Evolutionary conservation across 1,139 yeast species (phyloP).

Genomic region (Eremothecium coryli): DNA sequence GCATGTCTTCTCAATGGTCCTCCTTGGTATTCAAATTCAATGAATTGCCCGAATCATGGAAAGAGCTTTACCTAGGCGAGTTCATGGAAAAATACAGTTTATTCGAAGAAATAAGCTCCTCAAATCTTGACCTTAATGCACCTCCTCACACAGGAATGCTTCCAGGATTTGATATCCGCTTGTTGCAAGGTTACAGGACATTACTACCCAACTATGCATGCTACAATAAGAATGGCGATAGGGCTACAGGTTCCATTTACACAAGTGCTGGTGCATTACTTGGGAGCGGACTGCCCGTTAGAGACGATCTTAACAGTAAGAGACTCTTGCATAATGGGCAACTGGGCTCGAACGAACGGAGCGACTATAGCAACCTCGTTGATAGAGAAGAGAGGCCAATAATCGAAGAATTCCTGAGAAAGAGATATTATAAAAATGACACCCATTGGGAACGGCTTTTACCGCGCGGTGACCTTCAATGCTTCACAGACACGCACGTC

Average conservation of each 20-base stretch:
- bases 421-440: neutral
- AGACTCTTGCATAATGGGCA: conserved; percentile 9
- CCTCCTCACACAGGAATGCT: conserved; percentile 22
- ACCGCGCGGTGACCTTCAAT: conserved; percentile 12
- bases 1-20: conserved; percentile 11
- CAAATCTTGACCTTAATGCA: conserved; percentile 16
- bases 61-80: conserved; percentile 1
- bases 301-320: conserved; percentile 14
- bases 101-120: conserved; percentile 18
- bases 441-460: conserved; percentile 8
- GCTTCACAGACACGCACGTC: conserved; percentile 22
- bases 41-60: conserved; percentile 6
- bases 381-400: conserved; percentile 8
- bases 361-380: conserved; percentile 5
- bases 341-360: conserved; percentile 5
- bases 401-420: conserved; percentile 7
- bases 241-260: conserved; percentile 27
- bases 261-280: conserved; percentile 22
- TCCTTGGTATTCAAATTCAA: conserved; percentile 16
- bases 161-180: conserved; percentile 25
- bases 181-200: conserved; percentile 27
- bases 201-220: conserved; percentile 22
- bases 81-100: conserved; percentile 4
- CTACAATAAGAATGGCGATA: conserved; percentile 30
- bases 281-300: conserved; percentile 14